Base-by-base conservation (phyloP, 2,329 filamentous ascomycete species). In the Fusarium robinianum region DNA sequence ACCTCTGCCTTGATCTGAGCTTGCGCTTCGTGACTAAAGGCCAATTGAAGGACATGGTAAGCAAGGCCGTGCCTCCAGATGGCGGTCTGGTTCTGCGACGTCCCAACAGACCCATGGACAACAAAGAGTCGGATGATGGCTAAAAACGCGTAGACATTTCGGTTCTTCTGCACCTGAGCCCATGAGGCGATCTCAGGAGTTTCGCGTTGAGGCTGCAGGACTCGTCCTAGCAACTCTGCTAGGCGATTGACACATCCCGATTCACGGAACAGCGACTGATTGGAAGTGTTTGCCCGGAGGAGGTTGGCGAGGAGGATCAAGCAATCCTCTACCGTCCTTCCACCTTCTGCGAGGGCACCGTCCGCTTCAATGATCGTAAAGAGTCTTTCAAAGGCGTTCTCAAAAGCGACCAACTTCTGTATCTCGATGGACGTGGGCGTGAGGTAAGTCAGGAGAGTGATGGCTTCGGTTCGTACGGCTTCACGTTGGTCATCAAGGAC, bases 391-490 rank as follows among this genome's bases (percentile, higher is more conserved):
- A 96, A 97, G 0, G 91, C 89, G 74, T 90, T 92, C 62, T 96
- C 90, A 57, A 96, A 97, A 1, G 90, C 94, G 16, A 97, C 91
- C 2, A 97, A 78, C 67, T 97, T 97, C 65, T 97, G 91, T 38
- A 99, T 80, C 60, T 97, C 91, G 27, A 85, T 73, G 7, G 92
- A 96, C 0, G 84, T 85, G 19, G 90, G 88, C 0, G 94, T 96
- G 19, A 99, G 77, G 44, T 90, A 88, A 21, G 88, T 95, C 34
- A 99, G 79, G 10, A 99, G 78, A n/a, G 86, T 78, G 18, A 99
- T 78, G 5, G 84, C 90, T 70, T 95, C 89, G 69, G 95, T 95
- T 51, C 92, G 83, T 33, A 97, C 79, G 11, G 89, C 89, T 58
- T 99, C 94, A 56, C 90, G 81, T 33, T 77, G 79, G 63, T 99